Evolutionary conservation across 2,329 filamentous ascomycete genomes (phyloP).

Genomic region (Emmonsia crescens): DNA sequence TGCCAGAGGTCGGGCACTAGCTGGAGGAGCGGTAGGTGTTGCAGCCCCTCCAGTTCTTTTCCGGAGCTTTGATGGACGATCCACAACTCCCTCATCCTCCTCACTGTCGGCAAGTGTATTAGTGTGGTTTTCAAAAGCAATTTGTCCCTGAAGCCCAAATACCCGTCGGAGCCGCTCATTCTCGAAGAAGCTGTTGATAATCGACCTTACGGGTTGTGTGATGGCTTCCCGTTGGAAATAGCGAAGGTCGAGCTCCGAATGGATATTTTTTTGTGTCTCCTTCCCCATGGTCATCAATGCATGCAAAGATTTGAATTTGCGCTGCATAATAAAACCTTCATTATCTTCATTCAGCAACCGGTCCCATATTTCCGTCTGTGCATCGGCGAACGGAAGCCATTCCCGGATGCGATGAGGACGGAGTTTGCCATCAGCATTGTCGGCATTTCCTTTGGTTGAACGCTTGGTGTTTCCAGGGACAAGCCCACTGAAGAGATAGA

Average conservation of each 20-base stretch:
- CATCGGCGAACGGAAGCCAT: slow-evolving; percentile 8
- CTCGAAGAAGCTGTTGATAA: slow-evolving; percentile 6
- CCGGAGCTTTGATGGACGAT: slow-evolving; percentile 7
- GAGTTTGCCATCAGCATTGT: slow-evolving; percentile 8
- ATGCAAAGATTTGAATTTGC: slow-evolving; percentile 10
- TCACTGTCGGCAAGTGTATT: slow-evolving; percentile 9
- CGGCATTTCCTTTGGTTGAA: not conserved
- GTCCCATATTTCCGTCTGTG: slow-evolving; percentile 9
- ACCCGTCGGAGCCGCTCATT: slow-evolving; percentile 6
- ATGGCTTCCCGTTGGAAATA: slow-evolving; percentile 9
- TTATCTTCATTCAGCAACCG: not conserved
- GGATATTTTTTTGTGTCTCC: slow-evolving; percentile 3
- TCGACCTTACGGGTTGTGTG: slow-evolving; percentile 5
- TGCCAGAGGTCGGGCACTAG: slow-evolving; percentile 16
- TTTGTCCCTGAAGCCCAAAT: slow-evolving; percentile 9
- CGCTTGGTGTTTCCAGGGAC: not conserved
- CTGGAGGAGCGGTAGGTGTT: slow-evolving; percentile 3
- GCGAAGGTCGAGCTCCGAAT: slow-evolving; percentile 13
- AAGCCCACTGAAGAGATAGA: slow-evolving; percentile 10
- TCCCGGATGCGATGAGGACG: slow-evolving; percentile 8
- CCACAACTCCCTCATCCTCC: not conserved
- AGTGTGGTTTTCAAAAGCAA: slow-evolving; percentile 13
- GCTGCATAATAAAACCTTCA: slow-evolving; percentile 6
- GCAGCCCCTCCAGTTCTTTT: slow-evolving; percentile 5
- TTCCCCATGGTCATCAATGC: slow-evolving; percentile 6